A percentile compares a stretch with the other conserved stretches of the same genome.
Evolutionary conservation across 2,329 filamentous ascomycete species (phyloP).

Genomic region (Alternaria brassicae): DNA sequence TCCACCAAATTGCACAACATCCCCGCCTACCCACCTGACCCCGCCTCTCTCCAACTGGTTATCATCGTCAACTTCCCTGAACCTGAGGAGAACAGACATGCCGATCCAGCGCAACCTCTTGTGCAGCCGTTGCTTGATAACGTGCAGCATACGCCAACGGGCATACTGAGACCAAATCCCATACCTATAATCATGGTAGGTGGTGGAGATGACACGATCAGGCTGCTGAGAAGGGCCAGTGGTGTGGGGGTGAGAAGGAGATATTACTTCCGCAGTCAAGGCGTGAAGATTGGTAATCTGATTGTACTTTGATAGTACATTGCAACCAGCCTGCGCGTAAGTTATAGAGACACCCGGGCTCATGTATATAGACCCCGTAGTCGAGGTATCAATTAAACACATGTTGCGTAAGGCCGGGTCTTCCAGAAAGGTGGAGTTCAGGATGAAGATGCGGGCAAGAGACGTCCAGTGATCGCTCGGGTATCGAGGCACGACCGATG

Average conservation of each 20-base stretch:
- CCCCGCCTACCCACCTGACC: slow-evolving; percentile 73
- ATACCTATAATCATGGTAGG: slow-evolving; percentile 84
- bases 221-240: slow-evolving; percentile 66
- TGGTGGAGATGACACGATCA: slow-evolving; percentile 71
- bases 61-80: slow-evolving; percentile 74
- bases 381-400: neutral
- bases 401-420: neutral
- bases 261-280: slow-evolving; percentile 83
- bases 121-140: slow-evolving; percentile 77
- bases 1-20: slow-evolving; percentile 83
- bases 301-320: slow-evolving; percentile 62
- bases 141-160: slow-evolving; percentile 72
- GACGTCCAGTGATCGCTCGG: neutral
- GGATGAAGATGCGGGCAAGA: neutral
- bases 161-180: slow-evolving; percentile 72
- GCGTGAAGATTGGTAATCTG: slow-evolving; percentile 78
- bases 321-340: neutral
- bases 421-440: neutral
- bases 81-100: slow-evolving; percentile 32
- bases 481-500: neutral
- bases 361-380: neutral
- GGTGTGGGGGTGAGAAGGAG: slow-evolving; percentile 77
- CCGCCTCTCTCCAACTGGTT: slow-evolving; percentile 75
- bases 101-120: slow-evolving; percentile 37
- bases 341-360: neutral